Conservation (phyloP, 164 flowering plant species). For the Stephania yunnanensis region DNA sequence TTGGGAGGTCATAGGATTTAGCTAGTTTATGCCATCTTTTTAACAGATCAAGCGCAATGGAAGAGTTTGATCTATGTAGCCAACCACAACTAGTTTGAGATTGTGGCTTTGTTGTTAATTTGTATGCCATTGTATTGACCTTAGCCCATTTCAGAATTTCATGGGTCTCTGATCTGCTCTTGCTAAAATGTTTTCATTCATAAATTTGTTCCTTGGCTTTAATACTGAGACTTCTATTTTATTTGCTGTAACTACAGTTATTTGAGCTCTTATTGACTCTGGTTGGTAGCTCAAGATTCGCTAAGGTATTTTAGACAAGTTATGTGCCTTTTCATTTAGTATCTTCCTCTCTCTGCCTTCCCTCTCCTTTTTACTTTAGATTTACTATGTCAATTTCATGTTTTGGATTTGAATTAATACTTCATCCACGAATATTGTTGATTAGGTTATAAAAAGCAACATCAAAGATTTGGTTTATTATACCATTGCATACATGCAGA, state of each 20-base stretch:
- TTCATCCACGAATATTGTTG: constrained; percentile 3
- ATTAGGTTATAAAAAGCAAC: constrained; percentile 55
- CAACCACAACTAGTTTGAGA: no score
- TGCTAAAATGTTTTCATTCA: not conserved
- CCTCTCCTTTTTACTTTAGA: no score
- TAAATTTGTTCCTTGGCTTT: not conserved
- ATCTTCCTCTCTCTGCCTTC: not conserved
- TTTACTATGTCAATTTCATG: not conserved
- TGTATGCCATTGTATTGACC: no score
- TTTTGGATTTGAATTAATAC: not conserved
- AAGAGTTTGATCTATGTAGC: no score
- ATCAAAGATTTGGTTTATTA: constrained; percentile 68
- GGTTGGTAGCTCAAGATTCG: constrained; percentile 55
- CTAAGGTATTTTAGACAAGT: constrained; percentile 38
- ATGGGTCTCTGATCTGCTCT: not conserved
- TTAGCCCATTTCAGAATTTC: no score
- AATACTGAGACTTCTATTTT: not conserved
- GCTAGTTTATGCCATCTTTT: not conserved
- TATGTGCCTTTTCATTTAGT: not conserved
- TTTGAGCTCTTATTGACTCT: constrained; percentile 82
- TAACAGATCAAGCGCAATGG: no score
- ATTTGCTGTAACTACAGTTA: constrained; percentile 38
- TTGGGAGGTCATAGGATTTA: not conserved
- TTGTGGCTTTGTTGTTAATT: no score
- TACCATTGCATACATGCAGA: constrained; percentile 77